Evolutionary conservation across 1,284 basidiomycete species (phyloP).

Genomic region (Irpex sp.): DNA sequence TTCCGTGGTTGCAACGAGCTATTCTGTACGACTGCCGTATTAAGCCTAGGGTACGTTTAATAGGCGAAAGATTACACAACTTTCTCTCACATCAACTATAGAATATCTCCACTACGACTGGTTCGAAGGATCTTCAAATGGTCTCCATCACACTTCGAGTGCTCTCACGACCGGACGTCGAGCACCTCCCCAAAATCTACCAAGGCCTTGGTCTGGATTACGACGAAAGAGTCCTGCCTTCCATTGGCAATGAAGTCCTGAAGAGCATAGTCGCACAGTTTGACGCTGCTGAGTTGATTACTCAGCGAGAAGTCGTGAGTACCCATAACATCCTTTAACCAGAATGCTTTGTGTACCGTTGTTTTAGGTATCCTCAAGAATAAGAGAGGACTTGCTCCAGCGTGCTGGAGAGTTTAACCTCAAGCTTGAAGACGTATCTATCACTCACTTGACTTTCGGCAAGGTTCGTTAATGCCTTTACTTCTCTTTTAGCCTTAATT

Average conservation of each 20-base stretch:
- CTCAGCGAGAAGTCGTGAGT: slow-evolving; percentile 80
- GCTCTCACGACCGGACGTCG: slow-evolving; percentile 88
- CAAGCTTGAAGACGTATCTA: slow-evolving; percentile 95
- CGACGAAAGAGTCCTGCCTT: slow-evolving; percentile 93
- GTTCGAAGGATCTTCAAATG: slow-evolving; percentile 98
- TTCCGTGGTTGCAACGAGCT: slow-evolving; percentile 94
- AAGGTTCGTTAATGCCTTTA: slow-evolving; percentile 45
- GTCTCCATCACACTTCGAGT: slow-evolving; percentile 95
- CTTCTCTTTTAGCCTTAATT: slow-evolving; percentile 3
- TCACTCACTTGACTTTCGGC: slow-evolving; percentile 84
- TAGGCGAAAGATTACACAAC: neutral
- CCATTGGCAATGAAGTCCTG: slow-evolving; percentile 96
- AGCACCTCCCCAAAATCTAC: slow-evolving; percentile 92
- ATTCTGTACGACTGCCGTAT: slow-evolving; percentile 98
- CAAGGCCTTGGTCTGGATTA: slow-evolving; percentile 94
- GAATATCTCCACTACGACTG: slow-evolving; percentile 97
- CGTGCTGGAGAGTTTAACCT: slow-evolving; percentile 97
- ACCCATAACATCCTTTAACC: neutral
- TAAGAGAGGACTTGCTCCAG: slow-evolving; percentile 89
- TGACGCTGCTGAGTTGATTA: slow-evolving; percentile 96
- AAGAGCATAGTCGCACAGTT: slow-evolving; percentile 99
- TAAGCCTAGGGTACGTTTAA: slow-evolving; percentile 79
- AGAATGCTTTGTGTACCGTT: neutral
- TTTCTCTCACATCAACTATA: slow-evolving; percentile 25
- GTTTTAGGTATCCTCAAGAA: slow-evolving; percentile 68